Evolutionary conservation across 768 basidiomycete species (phyloP).

Genomic region (Cystobasidiopsis lactophilus): DNA sequence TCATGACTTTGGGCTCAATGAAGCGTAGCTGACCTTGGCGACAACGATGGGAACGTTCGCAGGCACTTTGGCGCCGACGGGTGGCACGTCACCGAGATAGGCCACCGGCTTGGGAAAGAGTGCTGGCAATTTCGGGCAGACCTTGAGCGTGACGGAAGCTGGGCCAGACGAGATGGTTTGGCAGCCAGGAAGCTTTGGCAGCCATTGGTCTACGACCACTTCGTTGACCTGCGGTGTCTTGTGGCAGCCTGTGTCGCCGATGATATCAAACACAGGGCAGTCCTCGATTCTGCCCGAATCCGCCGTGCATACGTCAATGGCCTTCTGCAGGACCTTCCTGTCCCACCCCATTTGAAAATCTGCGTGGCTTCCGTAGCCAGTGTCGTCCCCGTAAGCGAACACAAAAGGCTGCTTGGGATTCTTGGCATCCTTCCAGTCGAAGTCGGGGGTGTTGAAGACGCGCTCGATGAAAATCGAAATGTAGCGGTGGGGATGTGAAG

Average conservation of each 20-base stretch:
- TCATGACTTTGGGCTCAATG: too few species aligned
- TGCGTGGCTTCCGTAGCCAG: slow-evolving; percentile 1
- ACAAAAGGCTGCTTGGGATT: slow-evolving; percentile 3
- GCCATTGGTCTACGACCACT: background rate
- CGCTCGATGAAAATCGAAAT: background rate
- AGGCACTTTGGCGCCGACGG: too few species aligned
- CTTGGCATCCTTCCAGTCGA: too few species aligned
- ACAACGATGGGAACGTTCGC: too few species aligned
- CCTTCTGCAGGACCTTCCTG: slow-evolving; percentile 10
- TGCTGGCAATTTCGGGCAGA: background rate
- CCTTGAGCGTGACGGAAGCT: background rate
- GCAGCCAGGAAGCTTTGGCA: background rate
- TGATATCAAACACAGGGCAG: background rate
- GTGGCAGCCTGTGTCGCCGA: background rate
- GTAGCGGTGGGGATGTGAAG: background rate
- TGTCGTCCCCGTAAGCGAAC: slow-evolving; percentile 2
- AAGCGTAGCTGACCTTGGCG: too few species aligned
- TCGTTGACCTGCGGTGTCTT: background rate
- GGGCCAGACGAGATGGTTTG: background rate
- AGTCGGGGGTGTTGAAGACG: too few species aligned
- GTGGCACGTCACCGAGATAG: too few species aligned
- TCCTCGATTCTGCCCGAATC: slow-evolving; percentile 10
- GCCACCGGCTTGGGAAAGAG: background rate
- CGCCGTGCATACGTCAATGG: slow-evolving; percentile 13
- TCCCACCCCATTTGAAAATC: slow-evolving; percentile 18